Evolutionary conservation across 2,329 filamentous ascomycete genomes (phyloP).

Genomic region (Paecilomyces niveus): DNA sequence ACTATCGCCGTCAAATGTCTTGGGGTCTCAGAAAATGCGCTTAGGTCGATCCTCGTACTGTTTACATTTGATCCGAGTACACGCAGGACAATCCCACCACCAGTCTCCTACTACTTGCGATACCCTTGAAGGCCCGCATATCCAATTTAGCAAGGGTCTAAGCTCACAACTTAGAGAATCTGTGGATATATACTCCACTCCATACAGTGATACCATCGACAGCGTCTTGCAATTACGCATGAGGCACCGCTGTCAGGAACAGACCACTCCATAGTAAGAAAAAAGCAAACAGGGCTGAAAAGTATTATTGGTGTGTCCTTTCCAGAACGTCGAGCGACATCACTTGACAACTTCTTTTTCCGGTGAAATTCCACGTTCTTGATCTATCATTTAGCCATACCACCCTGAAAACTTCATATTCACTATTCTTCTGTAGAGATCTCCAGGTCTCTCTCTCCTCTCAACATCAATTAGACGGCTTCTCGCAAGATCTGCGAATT

Average conservation of each 20-base stretch:
- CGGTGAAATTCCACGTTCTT: background rate
- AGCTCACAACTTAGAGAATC: background rate
- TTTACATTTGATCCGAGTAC: background rate
- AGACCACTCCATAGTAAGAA: background rate
- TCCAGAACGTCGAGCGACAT: background rate
- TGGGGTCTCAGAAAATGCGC: background rate
- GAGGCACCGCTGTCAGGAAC: background rate
- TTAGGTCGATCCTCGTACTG: background rate
- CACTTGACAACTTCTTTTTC: background rate
- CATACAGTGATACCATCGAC: background rate
- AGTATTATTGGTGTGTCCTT: background rate
- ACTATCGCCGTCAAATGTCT: background rate
- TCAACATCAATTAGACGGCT: background rate
- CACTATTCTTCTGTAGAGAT: too few species aligned
- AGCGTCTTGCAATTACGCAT: background rate
- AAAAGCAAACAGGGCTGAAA: background rate
- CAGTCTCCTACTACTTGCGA: background rate
- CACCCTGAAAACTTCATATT: background rate
- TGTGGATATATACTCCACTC: background rate
- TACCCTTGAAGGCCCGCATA: background rate
- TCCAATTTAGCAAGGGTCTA: background rate
- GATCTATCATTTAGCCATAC: background rate
- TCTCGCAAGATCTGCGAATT: background rate
- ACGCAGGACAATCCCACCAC: background rate
- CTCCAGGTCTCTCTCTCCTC: background rate